Base-by-base conservation (phyloP, 2,329 filamentous ascomycete genomes). In the Ceratocystis colombiana region DNA sequence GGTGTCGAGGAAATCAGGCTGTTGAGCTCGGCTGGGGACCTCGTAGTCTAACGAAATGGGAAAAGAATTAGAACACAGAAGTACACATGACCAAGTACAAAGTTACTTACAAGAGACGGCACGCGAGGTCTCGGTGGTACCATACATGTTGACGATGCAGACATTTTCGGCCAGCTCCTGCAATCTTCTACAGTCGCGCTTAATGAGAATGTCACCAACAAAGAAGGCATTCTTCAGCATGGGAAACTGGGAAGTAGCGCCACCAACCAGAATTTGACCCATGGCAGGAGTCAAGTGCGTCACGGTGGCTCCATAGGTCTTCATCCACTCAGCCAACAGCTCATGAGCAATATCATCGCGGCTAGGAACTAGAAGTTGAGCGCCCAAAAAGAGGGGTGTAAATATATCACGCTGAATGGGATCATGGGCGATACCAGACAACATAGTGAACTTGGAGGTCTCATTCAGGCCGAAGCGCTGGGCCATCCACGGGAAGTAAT, bases 401-500 rank as follows among this genome's bases (percentile, higher is more conserved):
- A 96, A 92, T 66, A 96, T 95, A 74, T 97, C 83, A 70, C 79
- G 74, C 72, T 71, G 67, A n/a, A 69, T 69, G 20, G 67, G 67
- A 22, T 88, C 85, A 73, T 94, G 88, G 2, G 89, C 88, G 71
- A 96, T 96, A 61, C 92, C 92, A 62, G 84, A 88, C 6, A 96
- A 80, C 80, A 92, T 86, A 2, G 91, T 90, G 73, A 96, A 96
- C 69, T 82, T 83, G 73, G 87, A 87, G 53, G 89, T 81, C 7
- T 85, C 80, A 0, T 84, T 86, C 61, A 95, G 80, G 62, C 84
- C 79, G 74, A 97, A 97, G 1, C 79, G 84, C 76, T 94, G 78
- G 0, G 90, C 85, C 93, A 97, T 97, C 92, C 91, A 97, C 22
- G 87, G 85, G 73, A 93, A 95, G 77, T 96, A 97, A 71, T 88